Base-by-base conservation (phyloP, 176 grass and related monocot genomes). In the Oryza nivara region DNA sequence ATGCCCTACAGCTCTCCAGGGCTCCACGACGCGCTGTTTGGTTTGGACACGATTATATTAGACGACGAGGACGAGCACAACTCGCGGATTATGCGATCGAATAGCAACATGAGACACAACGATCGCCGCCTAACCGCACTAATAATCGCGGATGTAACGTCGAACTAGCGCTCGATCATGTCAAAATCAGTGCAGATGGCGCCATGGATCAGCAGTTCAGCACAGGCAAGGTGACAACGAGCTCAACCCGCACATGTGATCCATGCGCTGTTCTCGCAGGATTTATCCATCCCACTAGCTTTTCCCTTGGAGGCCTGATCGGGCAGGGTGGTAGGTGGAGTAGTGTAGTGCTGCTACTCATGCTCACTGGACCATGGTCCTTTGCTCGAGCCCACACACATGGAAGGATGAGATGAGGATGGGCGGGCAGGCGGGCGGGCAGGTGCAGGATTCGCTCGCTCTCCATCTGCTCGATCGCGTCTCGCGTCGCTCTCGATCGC, bases 291-390 rank as follows among this genome's bases (percentile, higher is more conserved):
- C 47, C 11, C 12, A 44, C 47, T 49, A 49, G 47, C 2, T 19
- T 49, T 40, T 70, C 47, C 7, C 38, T 40, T 40, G 54, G 4
- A 6, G 32, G 38, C 38, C 19, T 49, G 58, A 61, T 10, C 51
- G 22, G 67, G 34, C 36, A 9, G 32, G 83, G 77, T 52, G 81
- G 87, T 80, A 63, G 70, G 75, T 73, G 43, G 17, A 22, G 58
- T 75, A 44, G 56, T 45, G 68, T 19, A 26, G 32, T 26, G 12
- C 51, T 63, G 17, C 67, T 36, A 14, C 36, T 70, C 30, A 34
- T 46, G 30, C 61, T 64, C 38, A 19, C 51, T 13, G 85, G 71
- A 69, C 78, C 78, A 81, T 85, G 80, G 60, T 56, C 63, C 69
- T 73, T 73, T 34, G 36, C 8, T 23, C 48, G 47, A 54, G 28